phyloP scores from a whole-genome alignment of 208 protist genomes.

The Acanthamoeba polyphaga region DNA sequence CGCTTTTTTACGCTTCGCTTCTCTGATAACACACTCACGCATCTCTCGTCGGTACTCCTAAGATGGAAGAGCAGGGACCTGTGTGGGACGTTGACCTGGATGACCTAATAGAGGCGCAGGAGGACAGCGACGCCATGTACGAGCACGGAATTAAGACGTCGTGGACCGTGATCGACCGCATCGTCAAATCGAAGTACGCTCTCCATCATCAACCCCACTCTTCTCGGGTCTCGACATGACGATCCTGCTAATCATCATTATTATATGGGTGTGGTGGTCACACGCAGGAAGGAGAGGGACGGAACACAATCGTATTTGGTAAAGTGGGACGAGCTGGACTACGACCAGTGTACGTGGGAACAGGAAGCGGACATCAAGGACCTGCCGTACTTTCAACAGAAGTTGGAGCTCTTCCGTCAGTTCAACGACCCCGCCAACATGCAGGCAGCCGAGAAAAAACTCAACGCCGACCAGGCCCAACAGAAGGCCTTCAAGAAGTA shows the following conservation, averaged over 20 bases:
- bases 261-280: no score
- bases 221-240: not conserved
- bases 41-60: not conserved
- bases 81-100: not conserved
- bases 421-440: conserved; percentile 51
- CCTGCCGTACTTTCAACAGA: conserved; percentile 62
- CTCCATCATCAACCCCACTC: not conserved
- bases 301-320: conserved; percentile 70
- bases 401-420: not conserved
- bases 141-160: conserved; percentile 45
- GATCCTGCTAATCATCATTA: no score
- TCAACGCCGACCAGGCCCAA: not conserved
- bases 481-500: conserved; percentile 73
- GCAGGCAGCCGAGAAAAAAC: conserved; percentile 20
- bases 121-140: conserved; percentile 60
- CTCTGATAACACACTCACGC: not conserved
- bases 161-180: conserved; percentile 56
- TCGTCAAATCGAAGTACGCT: conserved; percentile 50
- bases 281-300: conserved; percentile 9
- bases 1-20: not conserved
- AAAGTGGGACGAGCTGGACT: conserved; percentile 75
- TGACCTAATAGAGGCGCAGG: conserved; percentile 24
- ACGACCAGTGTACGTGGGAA: conserved; percentile 74
- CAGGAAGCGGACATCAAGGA: conserved; percentile 43
- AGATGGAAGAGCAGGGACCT: conserved; percentile 2